These are phyloP conservation scores for Ceratocystis cubensis DNA, from an alignment of 2,329 filamentous ascomycete species.

Conservation along the genomic window DNA sequence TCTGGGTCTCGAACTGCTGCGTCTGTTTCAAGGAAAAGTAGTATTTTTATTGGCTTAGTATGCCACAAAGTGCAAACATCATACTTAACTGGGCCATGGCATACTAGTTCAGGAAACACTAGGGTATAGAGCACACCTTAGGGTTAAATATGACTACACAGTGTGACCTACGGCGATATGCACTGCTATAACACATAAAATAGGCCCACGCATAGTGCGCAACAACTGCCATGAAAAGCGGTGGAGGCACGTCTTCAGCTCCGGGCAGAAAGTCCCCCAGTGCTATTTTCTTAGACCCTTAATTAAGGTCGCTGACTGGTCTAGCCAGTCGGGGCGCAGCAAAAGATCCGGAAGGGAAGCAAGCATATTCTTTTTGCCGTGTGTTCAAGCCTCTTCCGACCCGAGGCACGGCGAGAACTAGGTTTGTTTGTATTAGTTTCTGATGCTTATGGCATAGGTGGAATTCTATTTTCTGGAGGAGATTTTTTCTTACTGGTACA, in stretches of 20 bases:
- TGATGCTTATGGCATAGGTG: not conserved
- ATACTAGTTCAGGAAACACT: not conserved
- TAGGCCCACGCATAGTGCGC: not conserved
- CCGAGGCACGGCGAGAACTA: no score
- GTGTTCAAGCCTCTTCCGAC: no score
- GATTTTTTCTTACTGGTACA: not conserved
- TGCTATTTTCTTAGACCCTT: not conserved
- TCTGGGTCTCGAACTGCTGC: no score
- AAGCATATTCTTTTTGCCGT: constrained; percentile 1
- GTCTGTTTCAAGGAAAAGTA: no score
- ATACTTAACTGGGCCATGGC: no score
- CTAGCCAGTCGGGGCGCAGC: not conserved
- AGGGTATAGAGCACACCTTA: not conserved
- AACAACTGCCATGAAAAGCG: not conserved
- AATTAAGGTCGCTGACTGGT: no score
- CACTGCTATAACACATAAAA: not conserved
- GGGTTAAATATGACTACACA: not conserved
- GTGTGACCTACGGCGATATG: rapidly evolving
- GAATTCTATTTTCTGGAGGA: not conserved
- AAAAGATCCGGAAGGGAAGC: not conserved
- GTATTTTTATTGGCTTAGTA: no score
- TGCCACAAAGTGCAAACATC: no score
- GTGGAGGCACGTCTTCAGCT: not conserved
- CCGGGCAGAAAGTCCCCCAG: not conserved
- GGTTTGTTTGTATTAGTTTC: not conserved